Percentiles rank a stretch among this genome's conserved stretches.
Evolutionary conservation across 2,329 filamentous ascomycete species (phyloP).

Genomic region (Penicillium janthinellum): DNA sequence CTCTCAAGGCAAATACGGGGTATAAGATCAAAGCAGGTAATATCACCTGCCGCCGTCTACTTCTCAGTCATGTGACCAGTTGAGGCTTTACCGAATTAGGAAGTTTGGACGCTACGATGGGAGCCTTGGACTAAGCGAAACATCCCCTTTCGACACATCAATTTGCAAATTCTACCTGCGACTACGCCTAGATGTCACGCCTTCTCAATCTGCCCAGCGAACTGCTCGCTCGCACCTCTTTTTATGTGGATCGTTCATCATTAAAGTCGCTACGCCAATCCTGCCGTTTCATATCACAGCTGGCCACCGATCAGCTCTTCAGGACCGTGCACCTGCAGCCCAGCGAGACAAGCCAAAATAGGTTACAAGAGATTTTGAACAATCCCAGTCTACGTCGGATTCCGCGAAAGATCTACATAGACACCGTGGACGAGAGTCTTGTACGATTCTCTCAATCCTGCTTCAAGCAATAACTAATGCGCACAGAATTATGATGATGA

Average conservation of each 20-base stretch:
- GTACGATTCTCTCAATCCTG: constrained; percentile 9
- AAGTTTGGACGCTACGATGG: background rate
- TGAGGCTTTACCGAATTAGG: background rate
- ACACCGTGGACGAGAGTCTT: constrained; percentile 12
- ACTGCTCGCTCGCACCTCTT: constrained; percentile 5
- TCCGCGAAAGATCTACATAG: constrained; percentile 13
- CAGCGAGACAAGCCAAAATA: constrained; percentile 4
- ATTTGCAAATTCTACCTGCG: constrained; percentile 5
- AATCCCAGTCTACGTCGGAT: constrained; percentile 10
- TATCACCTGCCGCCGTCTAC: background rate
- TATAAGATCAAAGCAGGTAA: background rate
- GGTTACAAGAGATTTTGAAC: constrained; percentile 10
- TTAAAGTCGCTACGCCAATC: constrained; percentile 10
- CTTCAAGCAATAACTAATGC: constrained; percentile 7
- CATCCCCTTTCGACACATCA: constrained; percentile 4
- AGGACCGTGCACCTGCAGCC: constrained; percentile 5
- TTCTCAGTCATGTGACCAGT: background rate
- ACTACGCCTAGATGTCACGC: constrained; percentile 7
- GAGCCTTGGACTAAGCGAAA: constrained; percentile 4
- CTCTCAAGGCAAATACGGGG: background rate
- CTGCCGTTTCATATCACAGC: constrained; percentile 10
- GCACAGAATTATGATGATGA: constrained; percentile 7
- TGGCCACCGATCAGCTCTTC: constrained; percentile 10
- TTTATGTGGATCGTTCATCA: constrained; percentile 6
- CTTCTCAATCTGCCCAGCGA: constrained; percentile 9